Conservation (phyloP, 1,284 basidiomycete species). For the Ustanciosporium gigantosporum region DNA sequence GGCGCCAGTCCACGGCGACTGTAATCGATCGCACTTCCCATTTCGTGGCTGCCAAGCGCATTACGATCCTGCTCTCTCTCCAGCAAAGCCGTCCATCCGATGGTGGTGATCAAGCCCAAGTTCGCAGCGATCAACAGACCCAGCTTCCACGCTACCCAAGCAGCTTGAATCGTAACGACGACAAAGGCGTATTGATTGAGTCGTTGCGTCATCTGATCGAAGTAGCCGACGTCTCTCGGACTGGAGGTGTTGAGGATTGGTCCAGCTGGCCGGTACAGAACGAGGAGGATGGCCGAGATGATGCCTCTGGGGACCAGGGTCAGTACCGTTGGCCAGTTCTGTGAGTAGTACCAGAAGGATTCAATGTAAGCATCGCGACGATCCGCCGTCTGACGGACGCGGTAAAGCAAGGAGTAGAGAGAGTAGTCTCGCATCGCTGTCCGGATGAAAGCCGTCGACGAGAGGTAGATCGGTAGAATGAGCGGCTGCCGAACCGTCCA, state of each 20-base stretch:
- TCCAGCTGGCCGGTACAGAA: conserved; percentile 27
- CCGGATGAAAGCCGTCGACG: conserved; percentile 26
- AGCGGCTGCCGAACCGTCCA: conserved; percentile 25
- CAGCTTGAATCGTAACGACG: conserved; percentile 31
- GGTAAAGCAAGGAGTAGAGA: conserved; percentile 45
- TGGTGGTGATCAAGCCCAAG: conserved; percentile 12
- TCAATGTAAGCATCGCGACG: conserved; percentile 34
- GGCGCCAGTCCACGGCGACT: conserved; percentile 4
- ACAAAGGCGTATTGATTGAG: conserved; percentile 32
- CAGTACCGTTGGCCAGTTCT: conserved; percentile 51
- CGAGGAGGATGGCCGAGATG: conserved; percentile 24
- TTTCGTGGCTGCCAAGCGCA: conserved; percentile 3
- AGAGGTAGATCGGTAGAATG: conserved; percentile 42
- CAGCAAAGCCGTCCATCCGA: conserved; percentile 12
- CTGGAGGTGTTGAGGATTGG: conserved; percentile 2
- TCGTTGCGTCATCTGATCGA: conserved; percentile 7
- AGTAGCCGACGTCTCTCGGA: conserved; percentile 28
- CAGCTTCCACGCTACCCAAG: conserved; percentile 43
- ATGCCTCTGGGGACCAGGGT: conserved; percentile 39
- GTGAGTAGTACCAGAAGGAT: conserved; percentile 40
- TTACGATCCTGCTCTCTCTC: conserved; percentile 13
- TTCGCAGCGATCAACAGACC: conserved; percentile 15
- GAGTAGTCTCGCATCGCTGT: conserved; percentile 31
- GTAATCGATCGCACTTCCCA: conserved; percentile 7
- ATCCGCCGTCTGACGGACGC: conserved; percentile 14